phyloP scores from a whole-genome alignment of 352 stramenopile genomes.

The Pythium volutum region DNA sequence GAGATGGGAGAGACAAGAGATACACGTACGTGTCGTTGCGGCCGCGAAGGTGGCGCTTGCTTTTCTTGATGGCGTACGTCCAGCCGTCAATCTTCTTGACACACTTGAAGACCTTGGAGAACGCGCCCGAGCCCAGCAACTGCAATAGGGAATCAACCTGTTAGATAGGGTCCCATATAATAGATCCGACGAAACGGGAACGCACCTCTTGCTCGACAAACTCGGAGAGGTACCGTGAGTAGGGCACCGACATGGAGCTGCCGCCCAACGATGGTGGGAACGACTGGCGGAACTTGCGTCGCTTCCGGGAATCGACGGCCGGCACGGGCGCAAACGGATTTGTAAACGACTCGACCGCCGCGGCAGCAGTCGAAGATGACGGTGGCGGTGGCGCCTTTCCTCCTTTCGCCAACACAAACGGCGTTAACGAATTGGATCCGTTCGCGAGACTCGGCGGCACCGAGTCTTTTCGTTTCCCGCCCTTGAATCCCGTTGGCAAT shows the following conservation, averaged over 20 bases:
- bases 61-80: conserved; percentile 87
- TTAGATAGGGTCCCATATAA: not conserved
- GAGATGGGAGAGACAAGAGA: not conserved
- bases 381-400: conserved; percentile 4
- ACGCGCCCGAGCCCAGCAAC: conserved; percentile 78
- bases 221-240: conserved; percentile 77
- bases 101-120: conserved; percentile 87
- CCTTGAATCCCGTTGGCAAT: conserved; percentile 11
- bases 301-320: conserved; percentile 53
- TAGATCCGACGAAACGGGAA: not conserved
- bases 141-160: conserved; percentile 11
- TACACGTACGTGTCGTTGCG: conserved; percentile 76
- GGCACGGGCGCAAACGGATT: conserved; percentile 68
- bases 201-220: conserved; percentile 73
- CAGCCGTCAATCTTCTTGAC: conserved; percentile 86
- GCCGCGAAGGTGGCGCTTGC: conserved; percentile 77
- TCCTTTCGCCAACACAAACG: conserved; percentile 1
- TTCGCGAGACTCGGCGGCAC: conserved; percentile 4
- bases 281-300: conserved; percentile 57
- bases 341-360: conserved; percentile 49
- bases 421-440: not conserved
- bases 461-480: not conserved
- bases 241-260: conserved; percentile 30
- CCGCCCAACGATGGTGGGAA: conserved; percentile 42
- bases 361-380: conserved; percentile 19